Base-by-base conservation (phyloP, 352 stramenopile genomes). In the Elongisporangium undulatum region DNA sequence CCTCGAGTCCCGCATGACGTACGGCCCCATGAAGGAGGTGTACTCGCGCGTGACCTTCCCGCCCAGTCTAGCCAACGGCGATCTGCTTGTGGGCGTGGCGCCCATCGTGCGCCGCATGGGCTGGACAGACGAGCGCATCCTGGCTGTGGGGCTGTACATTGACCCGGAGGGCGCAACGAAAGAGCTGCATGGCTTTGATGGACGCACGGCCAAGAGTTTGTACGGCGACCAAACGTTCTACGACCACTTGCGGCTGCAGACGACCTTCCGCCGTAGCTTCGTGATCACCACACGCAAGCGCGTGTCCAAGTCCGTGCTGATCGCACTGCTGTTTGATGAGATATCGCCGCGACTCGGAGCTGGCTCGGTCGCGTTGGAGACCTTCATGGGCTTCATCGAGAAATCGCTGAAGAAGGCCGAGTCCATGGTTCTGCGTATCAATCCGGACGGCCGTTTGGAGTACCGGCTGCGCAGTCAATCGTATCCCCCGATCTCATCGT, bases 341-440 rank as follows among this genome's bases (percentile, higher is more conserved):
- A 62, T 94, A 20, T 52, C 68, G n/a, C 81, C 82, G n/a, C 84
- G 82, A 0, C 78, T 94, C 50, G 84, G 82, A 1, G 74, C 68
- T 0, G 76, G 71, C 20, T 77, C 75, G 48, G 61, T 73, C 5
- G 82, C 77, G 17, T 49, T 89, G 9, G 66, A 75, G 5, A 88
- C 76, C 2, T 90, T 94, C 39, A 66, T 89, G 8, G 68, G 72
- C 0, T 92, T 94, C 54, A 80, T 94, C 49, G 84, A 94, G 21
- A 92, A 92, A 56, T 94, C 84, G 10, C 59, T 94, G 7, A 84
- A 84, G 58, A 94, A 94, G 63, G 82, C 82, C 8, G 82, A 91
- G 54, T 90, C 79, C 13, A 90, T 91, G 75, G 81, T 94, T 51
- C 67, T 90, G 51, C 75, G 77, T 8, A 71, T 91, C 52, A 71